Evolutionary conservation across 164 flowering plant species (phyloP).

Genomic region (Piper betle): DNA sequence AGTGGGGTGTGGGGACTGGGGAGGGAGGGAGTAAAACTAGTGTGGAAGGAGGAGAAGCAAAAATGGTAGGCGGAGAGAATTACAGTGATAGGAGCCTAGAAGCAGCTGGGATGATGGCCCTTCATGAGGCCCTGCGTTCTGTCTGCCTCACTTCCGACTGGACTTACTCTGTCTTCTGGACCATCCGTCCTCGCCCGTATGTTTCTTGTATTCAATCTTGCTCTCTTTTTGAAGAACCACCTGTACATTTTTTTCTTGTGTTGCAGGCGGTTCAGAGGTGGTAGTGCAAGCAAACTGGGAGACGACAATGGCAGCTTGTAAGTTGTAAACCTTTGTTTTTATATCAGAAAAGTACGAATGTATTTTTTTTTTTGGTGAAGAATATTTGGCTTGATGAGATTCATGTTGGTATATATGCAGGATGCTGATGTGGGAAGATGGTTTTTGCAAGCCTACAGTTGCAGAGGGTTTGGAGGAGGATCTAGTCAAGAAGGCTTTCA

Average conservation of each 20-base stretch:
- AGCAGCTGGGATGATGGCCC: constrained; percentile 99
- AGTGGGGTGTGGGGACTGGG: neutral
- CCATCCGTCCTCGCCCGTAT: constrained; percentile 19
- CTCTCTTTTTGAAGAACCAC: neutral
- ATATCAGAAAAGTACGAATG: too few species aligned
- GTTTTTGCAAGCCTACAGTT: constrained; percentile 76
- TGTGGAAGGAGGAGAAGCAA: constrained; percentile 50
- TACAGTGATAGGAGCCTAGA: constrained; percentile 77
- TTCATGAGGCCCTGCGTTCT: constrained; percentile 91
- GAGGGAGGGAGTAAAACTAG: constrained; percentile 19
- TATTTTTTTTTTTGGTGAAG: too few species aligned
- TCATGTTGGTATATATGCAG: constrained; percentile 17
- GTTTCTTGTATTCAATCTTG: constrained; percentile 2
- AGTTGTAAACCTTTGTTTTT: constrained; percentile 14
- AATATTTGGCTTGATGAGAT: neutral
- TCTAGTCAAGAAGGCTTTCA: constrained; percentile 92
- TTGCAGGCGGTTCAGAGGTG: constrained; percentile 83
- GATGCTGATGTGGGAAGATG: constrained; percentile 99
- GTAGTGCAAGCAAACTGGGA: constrained; percentile 90
- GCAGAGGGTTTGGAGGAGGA: constrained; percentile 71
- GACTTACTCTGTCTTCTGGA: constrained; percentile 29
- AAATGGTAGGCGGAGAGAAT: neutral
- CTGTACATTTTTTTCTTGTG: neutral
- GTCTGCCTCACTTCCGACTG: constrained; percentile 92
- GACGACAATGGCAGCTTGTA: constrained; percentile 83